Base-by-base conservation (phyloP, 257 asterid species). In the Nicotiana paniculata region DNA sequence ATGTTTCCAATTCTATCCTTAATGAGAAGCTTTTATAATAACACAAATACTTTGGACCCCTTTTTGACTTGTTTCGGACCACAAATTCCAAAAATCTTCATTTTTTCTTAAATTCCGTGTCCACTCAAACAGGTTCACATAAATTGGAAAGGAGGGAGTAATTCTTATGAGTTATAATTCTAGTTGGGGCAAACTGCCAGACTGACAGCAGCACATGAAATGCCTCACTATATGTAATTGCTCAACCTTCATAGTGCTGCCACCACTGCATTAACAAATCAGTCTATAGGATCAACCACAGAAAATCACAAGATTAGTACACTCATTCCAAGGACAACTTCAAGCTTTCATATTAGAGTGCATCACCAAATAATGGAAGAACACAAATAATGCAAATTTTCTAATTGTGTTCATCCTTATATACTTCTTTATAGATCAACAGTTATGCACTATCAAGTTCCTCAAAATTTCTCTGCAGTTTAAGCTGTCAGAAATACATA, bases 321-420 rank as follows among this genome's bases (percentile, higher is more conserved):
- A 74, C 63, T 51, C 15, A 72, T 24, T 74, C 62, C 79, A 74
- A 74, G 43, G 79, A 74, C 21, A 69, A 69, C 57, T 58, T n/a
- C 79, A 51, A 46, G 63, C 62, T 74, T 48, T 18, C 62, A 51
- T 26, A 63, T 10, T 46, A 24, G 24, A 10, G 37, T 48, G 63
- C 51, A 26, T 51, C 53, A 51, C 51, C 26, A 74, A 26, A 51
- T 48, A 74, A 74, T 51, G 43, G 43, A 74, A 74, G 43, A 74
- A 74, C 39, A 74, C 62, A 26, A 26, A 12, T 4, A 24, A 16
- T 24, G 21, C 37, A 24, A 21, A 15, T 72, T 59, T 72, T 46
- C 78, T 43, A 46, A 43, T 46, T 46, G 18, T n/a, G 78, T 72
- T 26, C 26, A 74, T 24, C 63, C 63, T 51, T 61, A 2, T 24